These are phyloP conservation scores for Chaetothyriales sp. DNA, from an alignment of 2,329 filamentous ascomycete species.

Conservation along the genomic window DNA sequence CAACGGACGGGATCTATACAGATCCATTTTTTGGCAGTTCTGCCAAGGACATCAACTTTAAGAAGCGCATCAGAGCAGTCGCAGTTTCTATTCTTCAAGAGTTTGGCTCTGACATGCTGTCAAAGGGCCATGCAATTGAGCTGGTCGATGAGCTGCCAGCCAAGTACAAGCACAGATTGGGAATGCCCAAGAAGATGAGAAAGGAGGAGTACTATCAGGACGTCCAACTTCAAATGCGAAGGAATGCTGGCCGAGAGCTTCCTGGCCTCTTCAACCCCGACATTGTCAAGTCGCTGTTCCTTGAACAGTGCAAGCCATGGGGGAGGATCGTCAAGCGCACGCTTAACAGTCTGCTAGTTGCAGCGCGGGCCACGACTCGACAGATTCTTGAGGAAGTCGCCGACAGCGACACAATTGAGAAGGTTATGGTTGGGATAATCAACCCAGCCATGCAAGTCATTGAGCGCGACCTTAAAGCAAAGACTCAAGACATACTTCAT, in stretches of 20 bases:
- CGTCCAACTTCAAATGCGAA: constrained; percentile 7
- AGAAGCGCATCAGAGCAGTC: constrained; percentile 19
- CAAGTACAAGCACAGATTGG: neutral
- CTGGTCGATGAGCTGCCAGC: constrained; percentile 4
- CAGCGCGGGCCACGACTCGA: constrained; percentile 16
- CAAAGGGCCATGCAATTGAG: constrained; percentile 8
- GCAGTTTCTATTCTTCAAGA: constrained; percentile 18
- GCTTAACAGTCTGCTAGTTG: constrained; percentile 15
- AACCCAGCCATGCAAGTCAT: constrained; percentile 16
- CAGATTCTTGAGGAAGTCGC: constrained; percentile 18
- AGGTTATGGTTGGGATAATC: constrained; percentile 14
- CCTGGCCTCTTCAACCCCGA: constrained; percentile 23
- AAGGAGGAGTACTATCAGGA: constrained; percentile 2
- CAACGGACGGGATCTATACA: constrained; percentile 27
- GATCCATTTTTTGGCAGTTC: constrained; percentile 27
- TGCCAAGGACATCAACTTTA: constrained; percentile 10
- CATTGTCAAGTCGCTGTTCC: constrained; percentile 22
- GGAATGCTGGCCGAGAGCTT: constrained; percentile 21
- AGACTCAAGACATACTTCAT: constrained; percentile 32
- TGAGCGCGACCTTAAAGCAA: constrained; percentile 22
- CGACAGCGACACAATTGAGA: constrained; percentile 14
- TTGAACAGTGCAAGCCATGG: constrained; percentile 24
- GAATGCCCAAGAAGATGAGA: constrained; percentile 1
- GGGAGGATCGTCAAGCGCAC: constrained; percentile 17
- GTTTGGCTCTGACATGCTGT: constrained; percentile 16